These are phyloP conservation scores for Barnettozyma siamensis DNA, from an alignment of 805 yeast genomes.

Conservation along the genomic window DNA sequence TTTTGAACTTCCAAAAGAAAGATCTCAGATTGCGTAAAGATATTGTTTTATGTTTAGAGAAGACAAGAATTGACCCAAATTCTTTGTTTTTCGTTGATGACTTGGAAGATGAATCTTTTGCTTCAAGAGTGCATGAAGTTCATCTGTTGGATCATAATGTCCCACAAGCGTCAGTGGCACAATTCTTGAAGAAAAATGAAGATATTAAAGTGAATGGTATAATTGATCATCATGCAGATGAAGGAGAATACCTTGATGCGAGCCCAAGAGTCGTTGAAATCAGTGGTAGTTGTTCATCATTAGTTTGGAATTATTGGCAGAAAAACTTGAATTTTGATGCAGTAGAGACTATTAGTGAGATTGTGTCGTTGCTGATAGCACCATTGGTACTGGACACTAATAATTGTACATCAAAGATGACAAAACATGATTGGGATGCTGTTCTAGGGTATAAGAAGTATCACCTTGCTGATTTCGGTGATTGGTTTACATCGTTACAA, in stretches of 20 bases:
- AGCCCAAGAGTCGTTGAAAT: constrained; percentile 56
- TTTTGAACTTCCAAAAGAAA: constrained; percentile 61
- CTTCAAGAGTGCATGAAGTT: constrained; percentile 31
- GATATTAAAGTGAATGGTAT: constrained; percentile 44
- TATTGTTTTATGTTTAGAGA: constrained; percentile 46
- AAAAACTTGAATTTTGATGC: constrained; percentile 14
- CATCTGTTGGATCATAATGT: constrained; percentile 81
- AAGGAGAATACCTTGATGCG: constrained; percentile 40
- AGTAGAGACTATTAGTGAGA: constrained; percentile 14
- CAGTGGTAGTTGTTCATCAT: constrained; percentile 75
- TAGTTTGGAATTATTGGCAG: constrained; percentile 62
- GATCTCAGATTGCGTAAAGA: constrained; percentile 74
- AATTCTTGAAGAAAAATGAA: constrained; percentile 9
- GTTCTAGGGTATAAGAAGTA: constrained; percentile 30
- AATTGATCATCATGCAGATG: constrained; percentile 88
- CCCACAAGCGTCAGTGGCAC: constrained; percentile 43
- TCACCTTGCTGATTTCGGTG: not conserved
- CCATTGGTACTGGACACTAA: constrained; percentile 77
- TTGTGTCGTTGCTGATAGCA: constrained; percentile 41
- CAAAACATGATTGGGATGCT: constrained; percentile 48
- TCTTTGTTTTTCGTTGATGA: constrained; percentile 67
- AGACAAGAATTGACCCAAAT: constrained; percentile 40
- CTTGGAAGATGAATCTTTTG: constrained; percentile 11
- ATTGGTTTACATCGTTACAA: constrained; percentile 30
- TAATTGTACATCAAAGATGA: constrained; percentile 59